Evolutionary conservation across 805 yeast species (phyloP), one percentile per base, ranked within the genome.

Genomic region (Tetrapisispora pingtungensis): DNA sequence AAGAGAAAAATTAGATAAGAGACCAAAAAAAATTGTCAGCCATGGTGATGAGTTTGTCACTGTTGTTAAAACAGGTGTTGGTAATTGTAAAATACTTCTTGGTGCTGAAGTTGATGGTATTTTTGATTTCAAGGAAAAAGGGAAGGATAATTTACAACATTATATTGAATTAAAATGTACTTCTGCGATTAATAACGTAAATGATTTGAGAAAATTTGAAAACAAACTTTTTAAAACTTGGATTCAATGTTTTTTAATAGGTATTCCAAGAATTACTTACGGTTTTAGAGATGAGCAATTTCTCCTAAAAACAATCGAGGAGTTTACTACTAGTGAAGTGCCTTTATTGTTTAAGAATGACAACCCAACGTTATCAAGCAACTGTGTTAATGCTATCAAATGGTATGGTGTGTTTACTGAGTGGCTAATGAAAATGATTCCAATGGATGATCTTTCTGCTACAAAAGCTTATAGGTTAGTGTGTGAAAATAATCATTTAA

Each of bases 81-180:
- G 96, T 8, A 73, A 72, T 38, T 73, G 78, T 17, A 76, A 74
- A 49, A 64, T 87, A 36, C 61, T 85, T 6, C 62, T 88, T 37
- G 95, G 88, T 1, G 96, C 96, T 1, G 97, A 93, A 65, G 85
- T 90, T 18, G 97, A 90, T 63, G 83, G 96, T 60, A 81, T 83
- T 10, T 83, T 81, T 74, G 96, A 88, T 60, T 86, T 77, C 55
- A 75, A 80, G 50, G 71, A 66, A 26, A 65, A 64, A 7, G 44
- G 60, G 36, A 62, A 62, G 42, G 77, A 75, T 47, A 74, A 79
- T 19, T 66, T 86, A 37, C 61, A 72, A 4, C 95, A 86, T 62
- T 93, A 93, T 59, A 81, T 81, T 7, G 97, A 93, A 61, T 68
- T 93, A 50, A 90, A 89, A 57, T 85, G 96, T 1, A 66, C 82